phyloP scores from a whole-genome alignment of 768 basidiomycete genomes.

The Mycena venus region DNA sequence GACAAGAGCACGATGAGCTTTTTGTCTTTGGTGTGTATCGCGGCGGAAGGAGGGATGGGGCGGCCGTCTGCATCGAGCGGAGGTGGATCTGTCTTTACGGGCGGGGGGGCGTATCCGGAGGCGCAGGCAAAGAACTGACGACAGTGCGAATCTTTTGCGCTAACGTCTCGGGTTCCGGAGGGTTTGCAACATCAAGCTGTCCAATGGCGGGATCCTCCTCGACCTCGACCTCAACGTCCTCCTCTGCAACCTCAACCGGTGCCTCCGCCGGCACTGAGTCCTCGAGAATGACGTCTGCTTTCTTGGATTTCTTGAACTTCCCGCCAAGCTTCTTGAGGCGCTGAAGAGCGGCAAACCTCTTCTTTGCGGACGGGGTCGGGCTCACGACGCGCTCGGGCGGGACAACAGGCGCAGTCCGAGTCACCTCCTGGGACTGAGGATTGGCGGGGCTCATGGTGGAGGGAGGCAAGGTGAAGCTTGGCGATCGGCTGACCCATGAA shows the following conservation, averaged over 20 bases:
- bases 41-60: conserved; percentile 49
- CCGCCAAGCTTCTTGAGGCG: conserved; percentile 32
- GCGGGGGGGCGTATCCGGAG: conserved; percentile 36
- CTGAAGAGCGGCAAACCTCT: conserved; percentile 30
- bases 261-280: background rate
- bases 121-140: conserved; percentile 57
- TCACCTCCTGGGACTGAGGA: background rate
- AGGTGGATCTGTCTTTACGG: conserved; percentile 27
- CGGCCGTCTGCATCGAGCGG: conserved; percentile 34
- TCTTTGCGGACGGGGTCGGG: conserved; percentile 33
- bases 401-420: background rate
- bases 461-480: background rate
- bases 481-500: conserved; percentile 27
- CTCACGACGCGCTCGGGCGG: conserved; percentile 24
- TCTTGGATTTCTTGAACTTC: conserved; percentile 31
- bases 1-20: conserved; percentile 62
- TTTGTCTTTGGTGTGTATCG: conserved; percentile 56
- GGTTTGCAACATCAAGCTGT: conserved; percentile 25
- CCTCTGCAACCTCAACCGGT: background rate
- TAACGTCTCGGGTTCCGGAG: conserved; percentile 58
- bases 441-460: conserved; percentile 13
- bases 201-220: background rate
- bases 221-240: background rate
- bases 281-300: conserved; percentile 17
- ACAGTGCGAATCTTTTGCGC: conserved; percentile 66